phyloP scores from a whole-genome alignment of 495 filamentous ascomycete species.

The Neurospora discreta region DNA sequence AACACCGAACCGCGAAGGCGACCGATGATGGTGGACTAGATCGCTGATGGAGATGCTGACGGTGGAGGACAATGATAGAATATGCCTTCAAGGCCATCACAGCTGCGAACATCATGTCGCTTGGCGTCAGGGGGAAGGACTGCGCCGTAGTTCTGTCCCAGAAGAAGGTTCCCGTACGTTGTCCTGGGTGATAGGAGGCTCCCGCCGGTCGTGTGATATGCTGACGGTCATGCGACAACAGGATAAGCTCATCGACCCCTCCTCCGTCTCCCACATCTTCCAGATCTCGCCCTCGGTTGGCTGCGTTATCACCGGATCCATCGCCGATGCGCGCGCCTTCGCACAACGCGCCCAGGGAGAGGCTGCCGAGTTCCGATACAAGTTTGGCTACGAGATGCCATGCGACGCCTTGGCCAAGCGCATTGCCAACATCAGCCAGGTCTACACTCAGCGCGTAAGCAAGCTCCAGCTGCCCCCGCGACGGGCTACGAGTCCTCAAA shows the following conservation, averaged over 20 bases:
- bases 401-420: conserved; percentile 93
- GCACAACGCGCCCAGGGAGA: conserved; percentile 87
- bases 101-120: conserved; percentile 94
- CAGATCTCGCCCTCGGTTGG: conserved; percentile 91
- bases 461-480: background rate
- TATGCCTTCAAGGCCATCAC: conserved; percentile 99
- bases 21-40: background rate
- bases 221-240: conserved; percentile 31
- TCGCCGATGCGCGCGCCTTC: conserved; percentile 89
- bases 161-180: conserved; percentile 95
- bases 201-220: background rate
- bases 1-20: background rate
- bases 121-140: conserved; percentile 90
- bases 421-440: conserved; percentile 96
- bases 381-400: conserved; percentile 98
- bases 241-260: conserved; percentile 98
- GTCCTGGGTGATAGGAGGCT: background rate
- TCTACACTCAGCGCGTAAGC: conserved; percentile 91
- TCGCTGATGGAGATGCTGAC: conserved; percentile 19
- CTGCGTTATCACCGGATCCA: conserved; percentile 97
- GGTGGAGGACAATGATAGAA: conserved; percentile 42
- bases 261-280: conserved; percentile 96
- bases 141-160: conserved; percentile 96
- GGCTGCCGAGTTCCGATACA: conserved; percentile 96
- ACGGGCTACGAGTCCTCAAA: background rate